phyloP scores from a whole-genome alignment of 1,139 yeast genomes.

The Pneumocystis wakefieldiae region DNA sequence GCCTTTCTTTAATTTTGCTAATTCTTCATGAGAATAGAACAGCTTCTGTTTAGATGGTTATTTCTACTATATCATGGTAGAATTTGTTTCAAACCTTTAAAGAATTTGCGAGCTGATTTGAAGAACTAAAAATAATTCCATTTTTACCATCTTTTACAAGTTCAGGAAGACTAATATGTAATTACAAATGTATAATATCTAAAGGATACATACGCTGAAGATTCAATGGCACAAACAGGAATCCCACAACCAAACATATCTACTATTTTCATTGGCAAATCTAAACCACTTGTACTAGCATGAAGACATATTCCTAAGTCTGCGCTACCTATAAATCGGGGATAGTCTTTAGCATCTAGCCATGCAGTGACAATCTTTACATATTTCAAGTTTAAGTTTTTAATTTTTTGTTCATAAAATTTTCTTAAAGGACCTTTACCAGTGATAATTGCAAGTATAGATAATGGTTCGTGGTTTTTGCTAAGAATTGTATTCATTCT shows the following conservation, averaged over 20 bases:
- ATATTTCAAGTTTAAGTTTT: conserved; percentile 20
- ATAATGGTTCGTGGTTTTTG: conserved; percentile 25
- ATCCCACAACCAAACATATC: conserved; percentile 94
- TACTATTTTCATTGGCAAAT: conserved; percentile 91
- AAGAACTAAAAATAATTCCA: conserved; percentile 22
- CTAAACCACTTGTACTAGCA: conserved; percentile 81
- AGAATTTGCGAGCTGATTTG: conserved; percentile 23
- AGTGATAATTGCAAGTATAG: conserved; percentile 56
- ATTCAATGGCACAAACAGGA: conserved; percentile 69
- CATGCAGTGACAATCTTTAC: conserved; percentile 53
- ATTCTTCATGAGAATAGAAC: conserved; percentile 6
- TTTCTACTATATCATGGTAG: conserved; percentile 32
- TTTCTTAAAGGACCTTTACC: conserved; percentile 84
- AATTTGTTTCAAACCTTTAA: not conserved
- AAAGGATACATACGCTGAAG: conserved; percentile 55
- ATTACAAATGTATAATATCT: not conserved
- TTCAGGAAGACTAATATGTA: conserved; percentile 12
- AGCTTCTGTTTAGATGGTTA: conserved; percentile 29
- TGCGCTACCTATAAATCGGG: conserved; percentile 55
- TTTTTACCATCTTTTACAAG: conserved; percentile 25
- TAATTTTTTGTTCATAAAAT: conserved; percentile 28
- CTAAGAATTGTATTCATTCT: conserved; percentile 17
- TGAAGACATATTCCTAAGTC: conserved; percentile 86
- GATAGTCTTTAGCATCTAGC: conserved; percentile 71
- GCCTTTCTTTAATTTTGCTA: conserved; percentile 39